Evolutionary conservation across 139 green algal species (phyloP).

Genomic region (Micractinium sp.): DNA sequence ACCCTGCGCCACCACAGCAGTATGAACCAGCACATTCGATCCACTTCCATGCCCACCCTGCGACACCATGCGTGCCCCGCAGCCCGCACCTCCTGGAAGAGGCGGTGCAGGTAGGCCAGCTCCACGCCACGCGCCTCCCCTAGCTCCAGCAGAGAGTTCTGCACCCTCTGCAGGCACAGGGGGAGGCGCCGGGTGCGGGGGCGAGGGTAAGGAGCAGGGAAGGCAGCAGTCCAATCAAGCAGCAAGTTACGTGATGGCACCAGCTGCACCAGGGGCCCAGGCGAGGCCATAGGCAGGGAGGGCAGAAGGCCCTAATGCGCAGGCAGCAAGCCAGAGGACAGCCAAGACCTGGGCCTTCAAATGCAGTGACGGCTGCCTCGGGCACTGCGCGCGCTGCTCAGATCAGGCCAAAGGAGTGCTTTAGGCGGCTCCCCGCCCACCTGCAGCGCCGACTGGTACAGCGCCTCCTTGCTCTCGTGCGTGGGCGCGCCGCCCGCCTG

Average conservation of each 20-base stretch:
- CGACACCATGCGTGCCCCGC: background rate
- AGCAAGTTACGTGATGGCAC: background rate
- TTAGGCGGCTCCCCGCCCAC: background rate
- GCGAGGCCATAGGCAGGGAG: background rate
- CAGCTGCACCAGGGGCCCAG: background rate
- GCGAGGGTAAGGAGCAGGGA: too few relatives aligned
- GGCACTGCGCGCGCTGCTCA: too few relatives aligned
- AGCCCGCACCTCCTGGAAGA: slow-evolving; percentile 9
- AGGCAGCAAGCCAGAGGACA: background rate
- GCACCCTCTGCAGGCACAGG: slow-evolving; percentile 12
- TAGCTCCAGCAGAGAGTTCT: slow-evolving; percentile 3
- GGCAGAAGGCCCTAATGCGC: background rate
- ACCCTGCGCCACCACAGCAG: too few relatives aligned
- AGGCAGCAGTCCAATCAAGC: too few relatives aligned
- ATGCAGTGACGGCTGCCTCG: too few relatives aligned
- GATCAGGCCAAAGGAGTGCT: too few relatives aligned
- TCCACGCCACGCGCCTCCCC: background rate
- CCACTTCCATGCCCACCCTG: too few relatives aligned
- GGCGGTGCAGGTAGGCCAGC: background rate
- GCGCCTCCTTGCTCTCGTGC: background rate
- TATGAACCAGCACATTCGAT: too few relatives aligned
- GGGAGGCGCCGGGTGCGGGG: background rate
- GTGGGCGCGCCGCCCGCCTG: slow-evolving; percentile 5
- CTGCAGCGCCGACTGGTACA: slow-evolving; percentile 16
- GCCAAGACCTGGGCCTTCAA: background rate